Conservation (phyloP, 306 rosid species). For the Citrullus amarus region DNA sequence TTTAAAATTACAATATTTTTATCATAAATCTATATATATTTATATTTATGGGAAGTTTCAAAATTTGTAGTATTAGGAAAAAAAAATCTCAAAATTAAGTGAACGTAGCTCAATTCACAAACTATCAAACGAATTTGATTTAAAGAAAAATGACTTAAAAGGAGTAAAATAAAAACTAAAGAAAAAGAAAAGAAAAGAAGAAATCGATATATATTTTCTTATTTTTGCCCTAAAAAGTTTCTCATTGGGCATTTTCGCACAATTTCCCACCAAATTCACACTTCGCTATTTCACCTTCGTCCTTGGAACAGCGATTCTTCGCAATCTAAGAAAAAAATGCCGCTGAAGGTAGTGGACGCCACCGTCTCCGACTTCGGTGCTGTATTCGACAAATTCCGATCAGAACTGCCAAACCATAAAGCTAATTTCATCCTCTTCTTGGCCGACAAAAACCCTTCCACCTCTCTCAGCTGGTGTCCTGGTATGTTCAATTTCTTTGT, state of each 20-base stretch:
- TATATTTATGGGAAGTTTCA: too few relatives aligned
- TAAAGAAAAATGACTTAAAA: too few relatives aligned
- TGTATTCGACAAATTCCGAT: slow-evolving; percentile 54
- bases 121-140: too few relatives aligned
- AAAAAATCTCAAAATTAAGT: too few relatives aligned
- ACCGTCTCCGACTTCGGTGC: slow-evolving; percentile 41
- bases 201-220: too few relatives aligned
- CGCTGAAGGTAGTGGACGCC: slow-evolving; percentile 47
- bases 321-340: slow-evolving; percentile 27
- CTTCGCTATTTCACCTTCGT: background rate
- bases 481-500: slow-evolving; percentile 21
- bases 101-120: too few relatives aligned
- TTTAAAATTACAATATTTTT: too few relatives aligned
- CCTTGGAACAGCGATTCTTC: background rate
- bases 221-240: background rate
- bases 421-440: slow-evolving; percentile 69
- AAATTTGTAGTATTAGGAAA: too few relatives aligned
- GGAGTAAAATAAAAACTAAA: too few relatives aligned
- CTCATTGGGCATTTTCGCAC: background rate
- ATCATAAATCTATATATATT: too few relatives aligned
- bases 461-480: slow-evolving; percentile 90
- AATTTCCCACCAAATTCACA: background rate
- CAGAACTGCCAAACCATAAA: slow-evolving; percentile 38
- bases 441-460: slow-evolving; percentile 75
- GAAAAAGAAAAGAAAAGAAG: too few relatives aligned